A percentile compares a stretch with the other conserved stretches of the same genome.
Conservation (phyloP, 192 early-diverging fungal genomes). For the Umbelopsis isabellina region DNA sequence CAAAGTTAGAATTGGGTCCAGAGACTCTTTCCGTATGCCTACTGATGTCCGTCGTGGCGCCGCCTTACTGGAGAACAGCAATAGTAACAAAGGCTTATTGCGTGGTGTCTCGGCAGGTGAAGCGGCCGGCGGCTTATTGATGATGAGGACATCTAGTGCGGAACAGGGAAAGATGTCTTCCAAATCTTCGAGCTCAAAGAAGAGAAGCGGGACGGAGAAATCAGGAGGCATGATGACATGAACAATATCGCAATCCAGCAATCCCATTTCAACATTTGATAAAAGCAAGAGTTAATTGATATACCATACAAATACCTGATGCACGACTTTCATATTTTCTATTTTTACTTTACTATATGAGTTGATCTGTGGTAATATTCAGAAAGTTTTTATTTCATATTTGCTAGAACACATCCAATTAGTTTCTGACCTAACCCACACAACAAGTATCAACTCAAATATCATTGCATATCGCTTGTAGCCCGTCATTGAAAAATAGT, state of each 20-base stretch:
- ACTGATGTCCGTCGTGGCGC: slow-evolving; percentile 5
- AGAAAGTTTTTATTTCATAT: neutral
- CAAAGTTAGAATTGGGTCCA: slow-evolving; percentile 28
- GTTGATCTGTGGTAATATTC: neutral
- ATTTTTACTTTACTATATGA: too few species aligned
- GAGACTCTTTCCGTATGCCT: slow-evolving; percentile 27
- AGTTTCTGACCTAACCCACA: neutral
- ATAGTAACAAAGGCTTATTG: neutral
- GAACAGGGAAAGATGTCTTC: neutral
- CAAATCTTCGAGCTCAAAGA: neutral
- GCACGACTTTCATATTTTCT: too few species aligned
- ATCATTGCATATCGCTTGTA: neutral
- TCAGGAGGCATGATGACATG: slow-evolving; percentile 18
- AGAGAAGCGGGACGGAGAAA: neutral
- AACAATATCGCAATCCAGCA: neutral
- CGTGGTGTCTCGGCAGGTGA: slow-evolving; percentile 30
- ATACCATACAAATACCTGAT: too few species aligned
- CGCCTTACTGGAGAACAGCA: neutral
- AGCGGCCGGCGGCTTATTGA: slow-evolving; percentile 36
- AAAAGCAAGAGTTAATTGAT: too few species aligned
- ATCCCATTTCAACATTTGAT: too few species aligned
- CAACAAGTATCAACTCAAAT: neutral
- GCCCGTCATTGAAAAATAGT: neutral
- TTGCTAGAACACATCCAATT: neutral
- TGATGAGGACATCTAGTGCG: slow-evolving; percentile 31